Evolutionary conservation across 2,329 filamentous ascomycete genomes (phyloP).

Genomic region (Keithomyces neogunnii): DNA sequence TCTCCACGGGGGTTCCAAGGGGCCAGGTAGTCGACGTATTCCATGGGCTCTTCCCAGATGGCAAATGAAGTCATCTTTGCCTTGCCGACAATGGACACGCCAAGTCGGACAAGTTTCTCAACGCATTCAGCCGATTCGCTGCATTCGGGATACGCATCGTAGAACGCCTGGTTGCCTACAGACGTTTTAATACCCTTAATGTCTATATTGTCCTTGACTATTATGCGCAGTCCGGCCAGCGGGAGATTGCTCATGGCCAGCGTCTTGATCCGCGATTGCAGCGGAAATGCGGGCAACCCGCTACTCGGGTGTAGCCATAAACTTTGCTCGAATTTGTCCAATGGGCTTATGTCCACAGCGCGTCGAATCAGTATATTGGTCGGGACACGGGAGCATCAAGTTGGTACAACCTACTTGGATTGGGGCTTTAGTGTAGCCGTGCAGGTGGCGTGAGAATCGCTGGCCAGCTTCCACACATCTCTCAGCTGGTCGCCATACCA

Average conservation of each 20-base stretch:
- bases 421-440: too few relatives aligned
- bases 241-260: not conserved
- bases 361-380: too few relatives aligned
- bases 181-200: slow-evolving; percentile 8
- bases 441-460: too few relatives aligned
- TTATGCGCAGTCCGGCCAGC: slow-evolving; percentile 6
- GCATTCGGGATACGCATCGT: not conserved
- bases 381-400: too few relatives aligned
- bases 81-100: slow-evolving; percentile 9
- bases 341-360: too few relatives aligned
- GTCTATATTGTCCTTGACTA: slow-evolving; percentile 9
- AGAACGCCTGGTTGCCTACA: slow-evolving; percentile 6
- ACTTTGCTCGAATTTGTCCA: too few relatives aligned
- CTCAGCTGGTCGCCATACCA: too few relatives aligned
- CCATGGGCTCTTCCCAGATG: slow-evolving; percentile 7
- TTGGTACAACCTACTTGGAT: too few relatives aligned
- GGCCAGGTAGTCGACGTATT: slow-evolving; percentile 7
- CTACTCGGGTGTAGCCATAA: too few relatives aligned
- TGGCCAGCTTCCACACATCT: too few relatives aligned
- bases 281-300: too few relatives aligned
- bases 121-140: slow-evolving; percentile 5
- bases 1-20: slow-evolving; percentile 12
- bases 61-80: slow-evolving; percentile 8
- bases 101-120: slow-evolving; percentile 1
- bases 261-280: too few relatives aligned